Evolutionary conservation across 352 stramenopile genomes (phyloP), one percentile per base, ranked within the genome.

Genomic region (Globisporangium echinulatum): DNA sequence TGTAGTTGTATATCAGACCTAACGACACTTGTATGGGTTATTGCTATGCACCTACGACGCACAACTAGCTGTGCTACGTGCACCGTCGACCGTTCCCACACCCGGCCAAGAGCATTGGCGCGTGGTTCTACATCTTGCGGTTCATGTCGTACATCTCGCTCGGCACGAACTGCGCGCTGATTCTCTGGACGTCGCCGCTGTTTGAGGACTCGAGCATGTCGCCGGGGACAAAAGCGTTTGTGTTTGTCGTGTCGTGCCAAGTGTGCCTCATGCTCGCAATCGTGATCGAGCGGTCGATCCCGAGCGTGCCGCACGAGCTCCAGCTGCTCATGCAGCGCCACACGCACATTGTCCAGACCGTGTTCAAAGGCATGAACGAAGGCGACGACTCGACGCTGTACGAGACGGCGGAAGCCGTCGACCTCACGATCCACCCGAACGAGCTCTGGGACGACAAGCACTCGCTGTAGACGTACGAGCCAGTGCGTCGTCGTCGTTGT

Each of bases 81-180:
- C 70, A 86, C 56, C 84, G 85, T 2, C 82, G 90, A 14, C 84
- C 88, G 25, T 92, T 94, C 58, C 86, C 90, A 6, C 63, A 82
- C 49, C 71, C 79, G 4, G 83, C 86, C 4, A 85, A 96, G 61
- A 81, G 85, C 71, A 97, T 98, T 70, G 92, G 94, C 51, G 91
- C 94, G 42, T 98, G 94, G 94, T 90, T 88, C 59, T 87, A 90
- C 61, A 88, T 92, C 59, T 58, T 94, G 44, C 75, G 82, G 14
- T 79, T 88, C 56, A 91, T 94, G 77, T 87, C 82, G 52, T 90
- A 88, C 61, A 81, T 90, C 19, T 68, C 85, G 7, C 63, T 94
- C 17, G 79, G 66, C n/a, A 94, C 85, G 38, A 94, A 94, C 66
- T 72, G 78, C 2, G 82, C 82, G 11, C 63, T 94, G 37, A 87